Evolutionary conservation across 805 yeast genomes (phyloP).

Genomic region (Zygosaccharomyces gambellarensis): DNA sequence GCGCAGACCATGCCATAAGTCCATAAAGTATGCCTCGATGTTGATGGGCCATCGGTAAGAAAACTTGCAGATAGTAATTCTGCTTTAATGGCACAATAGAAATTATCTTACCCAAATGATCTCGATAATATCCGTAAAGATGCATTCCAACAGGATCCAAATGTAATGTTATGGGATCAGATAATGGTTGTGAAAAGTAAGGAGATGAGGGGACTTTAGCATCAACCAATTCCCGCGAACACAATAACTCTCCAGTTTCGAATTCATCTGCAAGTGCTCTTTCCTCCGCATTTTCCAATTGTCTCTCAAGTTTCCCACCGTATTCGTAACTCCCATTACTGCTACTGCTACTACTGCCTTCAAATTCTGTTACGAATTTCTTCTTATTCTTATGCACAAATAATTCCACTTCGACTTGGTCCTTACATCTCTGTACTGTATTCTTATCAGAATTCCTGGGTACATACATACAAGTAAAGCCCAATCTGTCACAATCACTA

Average conservation of each 20-base stretch:
- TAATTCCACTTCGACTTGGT: conserved; percentile 23
- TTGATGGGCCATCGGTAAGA: conserved; percentile 48
- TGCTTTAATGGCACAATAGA: conserved; percentile 45
- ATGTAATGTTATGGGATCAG: conserved; percentile 21
- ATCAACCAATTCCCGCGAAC: not conserved
- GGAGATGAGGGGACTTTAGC: conserved; percentile 3
- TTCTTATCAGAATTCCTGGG: conserved; percentile 36
- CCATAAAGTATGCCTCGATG: conserved; percentile 48
- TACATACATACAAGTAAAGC: conserved; percentile 68
- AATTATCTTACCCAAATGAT: conserved; percentile 44
- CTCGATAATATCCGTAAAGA: conserved; percentile 48
- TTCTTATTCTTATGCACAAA: conserved; percentile 19
- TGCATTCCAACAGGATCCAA: conserved; percentile 42
- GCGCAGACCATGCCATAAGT: conserved; percentile 55
- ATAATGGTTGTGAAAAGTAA: conserved; percentile 19
- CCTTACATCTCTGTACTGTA: conserved; percentile 26
- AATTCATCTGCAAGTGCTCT: conserved; percentile 3
- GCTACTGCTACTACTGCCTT: conserved; percentile 8
- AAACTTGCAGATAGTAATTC: conserved; percentile 49
- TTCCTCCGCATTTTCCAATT: not conserved
- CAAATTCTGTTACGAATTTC: conserved; percentile 12
- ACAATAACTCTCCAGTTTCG: not conserved
- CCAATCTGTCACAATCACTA: conserved; percentile 59
- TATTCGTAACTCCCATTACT: not conserved
- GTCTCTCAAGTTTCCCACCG: not conserved